phyloP scores from a whole-genome alignment of 768 basidiomycete species.

The Plicaturopsis crispa region DNA sequence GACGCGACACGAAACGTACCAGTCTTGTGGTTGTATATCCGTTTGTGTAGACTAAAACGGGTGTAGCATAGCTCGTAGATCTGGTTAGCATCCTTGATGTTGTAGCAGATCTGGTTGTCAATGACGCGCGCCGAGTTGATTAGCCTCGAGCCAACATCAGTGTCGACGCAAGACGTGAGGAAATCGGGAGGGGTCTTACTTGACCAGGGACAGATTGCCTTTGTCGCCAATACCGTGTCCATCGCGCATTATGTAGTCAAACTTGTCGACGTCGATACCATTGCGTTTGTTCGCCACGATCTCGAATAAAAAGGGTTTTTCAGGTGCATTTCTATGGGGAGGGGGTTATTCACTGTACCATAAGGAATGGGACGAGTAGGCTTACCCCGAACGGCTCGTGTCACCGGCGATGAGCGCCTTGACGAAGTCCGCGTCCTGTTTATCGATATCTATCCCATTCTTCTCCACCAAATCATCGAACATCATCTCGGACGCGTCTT shows the following conservation, averaged over 20 bases:
- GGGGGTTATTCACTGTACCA: constrained; percentile 3
- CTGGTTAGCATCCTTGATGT: constrained; percentile 74
- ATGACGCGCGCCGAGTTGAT: constrained; percentile 72
- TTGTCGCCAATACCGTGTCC: constrained; percentile 64
- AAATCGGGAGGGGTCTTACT: not conserved
- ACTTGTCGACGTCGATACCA: constrained; percentile 87
- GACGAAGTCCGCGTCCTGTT: constrained; percentile 50
- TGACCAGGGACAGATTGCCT: constrained; percentile 36
- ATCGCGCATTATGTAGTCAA: constrained; percentile 79
- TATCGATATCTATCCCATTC: constrained; percentile 41
- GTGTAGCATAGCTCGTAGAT: constrained; percentile 69
- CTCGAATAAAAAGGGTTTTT: constrained; percentile 74
- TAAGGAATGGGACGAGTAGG: not conserved
- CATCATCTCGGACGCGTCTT: constrained; percentile 80
- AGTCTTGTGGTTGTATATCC: constrained; percentile 77
- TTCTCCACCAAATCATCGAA: constrained; percentile 58
- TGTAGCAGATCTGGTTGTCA: constrained; percentile 68
- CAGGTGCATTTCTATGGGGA: constrained; percentile 18
- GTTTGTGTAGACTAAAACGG: constrained; percentile 76
- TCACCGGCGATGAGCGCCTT: constrained; percentile 78
- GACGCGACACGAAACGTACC: constrained; percentile 26
- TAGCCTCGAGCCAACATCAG: constrained; percentile 32
- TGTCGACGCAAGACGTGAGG: not conserved
- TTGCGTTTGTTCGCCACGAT: constrained; percentile 80
- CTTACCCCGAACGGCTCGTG: constrained; percentile 5